Percentiles rank a stretch among this genome's conserved stretches.
Evolutionary conservation across 208 protist species (phyloP).

Genomic region (Acanthamoeba castellanii): DNA sequence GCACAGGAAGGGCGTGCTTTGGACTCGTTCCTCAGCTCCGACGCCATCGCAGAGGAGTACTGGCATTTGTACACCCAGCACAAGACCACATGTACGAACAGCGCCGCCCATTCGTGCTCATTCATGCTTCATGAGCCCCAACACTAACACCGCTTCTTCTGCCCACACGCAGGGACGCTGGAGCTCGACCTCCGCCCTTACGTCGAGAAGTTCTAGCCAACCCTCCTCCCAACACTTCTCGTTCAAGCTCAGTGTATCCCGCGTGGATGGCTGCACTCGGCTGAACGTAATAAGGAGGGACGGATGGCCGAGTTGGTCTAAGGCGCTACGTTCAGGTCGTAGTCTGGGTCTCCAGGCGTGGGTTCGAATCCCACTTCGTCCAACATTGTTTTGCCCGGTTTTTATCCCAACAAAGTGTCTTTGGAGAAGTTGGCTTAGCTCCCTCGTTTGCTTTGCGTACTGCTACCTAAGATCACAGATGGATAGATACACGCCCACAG

Average conservation of each 20-base stretch:
- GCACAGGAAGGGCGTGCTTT: not conserved
- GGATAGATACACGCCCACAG: too few relatives aligned
- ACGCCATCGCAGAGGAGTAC: slow-evolving; percentile 81
- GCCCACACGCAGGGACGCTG: slow-evolving; percentile 32
- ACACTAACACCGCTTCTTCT: not conserved
- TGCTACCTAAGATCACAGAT: too few relatives aligned
- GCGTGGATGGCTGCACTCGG: too few relatives aligned
- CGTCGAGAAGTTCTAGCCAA: slow-evolving; percentile 76
- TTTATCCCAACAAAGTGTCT: too few relatives aligned
- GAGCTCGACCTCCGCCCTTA: slow-evolving; percentile 84
- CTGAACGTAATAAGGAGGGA: too few relatives aligned
- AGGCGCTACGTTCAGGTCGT: not conserved
- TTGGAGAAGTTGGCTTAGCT: too few relatives aligned
- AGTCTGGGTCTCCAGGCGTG: not conserved
- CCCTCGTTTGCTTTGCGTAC: too few relatives aligned
- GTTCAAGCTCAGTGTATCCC: too few relatives aligned
- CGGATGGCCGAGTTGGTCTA: not conserved
- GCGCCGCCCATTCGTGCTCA: not conserved
- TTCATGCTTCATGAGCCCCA: not conserved
- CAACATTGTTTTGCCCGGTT: not conserved
- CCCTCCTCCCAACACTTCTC: too few relatives aligned
- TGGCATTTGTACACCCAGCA: slow-evolving; percentile 84
- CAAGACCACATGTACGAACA: slow-evolving; percentile 54
- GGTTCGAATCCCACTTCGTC: not conserved
- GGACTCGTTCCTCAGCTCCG: slow-evolving; percentile 61